Percentiles rank a stretch among this genome's conserved stretches.
Evolutionary conservation across 2,329 filamentous ascomycete species (phyloP).

Genomic region (Colletotrichum incanum): DNA sequence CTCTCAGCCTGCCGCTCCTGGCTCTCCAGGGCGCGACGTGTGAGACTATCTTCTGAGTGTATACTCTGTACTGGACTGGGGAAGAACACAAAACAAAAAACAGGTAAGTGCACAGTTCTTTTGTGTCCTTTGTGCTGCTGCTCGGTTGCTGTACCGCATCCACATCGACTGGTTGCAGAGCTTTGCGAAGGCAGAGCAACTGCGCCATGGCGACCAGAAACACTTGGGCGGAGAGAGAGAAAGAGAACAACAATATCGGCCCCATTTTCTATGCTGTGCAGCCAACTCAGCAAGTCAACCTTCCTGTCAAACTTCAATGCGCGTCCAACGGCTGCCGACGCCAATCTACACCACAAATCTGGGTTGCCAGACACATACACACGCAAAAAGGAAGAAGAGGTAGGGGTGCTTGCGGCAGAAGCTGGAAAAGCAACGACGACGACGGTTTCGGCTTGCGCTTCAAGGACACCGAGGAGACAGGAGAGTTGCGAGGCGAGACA

Average conservation of each 20-base stretch:
- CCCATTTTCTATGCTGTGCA: not conserved
- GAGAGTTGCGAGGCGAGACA: conserved; percentile 39
- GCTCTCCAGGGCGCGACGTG: conserved; percentile 63
- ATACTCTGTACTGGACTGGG: conserved; percentile 33
- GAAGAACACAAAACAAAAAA: conserved; percentile 23
- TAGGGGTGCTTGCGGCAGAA: conserved; percentile 14
- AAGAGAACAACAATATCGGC: conserved; percentile 2
- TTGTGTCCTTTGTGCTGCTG: conserved; percentile 7
- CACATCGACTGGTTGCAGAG: conserved; percentile 10
- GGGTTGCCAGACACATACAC: not conserved
- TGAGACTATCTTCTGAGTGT: conserved; percentile 48
- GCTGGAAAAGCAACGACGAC: conserved; percentile 27
- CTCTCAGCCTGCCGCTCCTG: conserved; percentile 59
- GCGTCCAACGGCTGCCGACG: conserved; percentile 28
- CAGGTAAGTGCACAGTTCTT: conserved; percentile 27
- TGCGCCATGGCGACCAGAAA: conserved; percentile 28
- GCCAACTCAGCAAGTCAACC: not conserved
- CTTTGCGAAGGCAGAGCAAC: conserved; percentile 12
- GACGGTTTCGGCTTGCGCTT: conserved; percentile 33
- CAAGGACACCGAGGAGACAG: conserved; percentile 21
- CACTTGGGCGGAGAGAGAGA: not conserved
- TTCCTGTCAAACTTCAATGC: conserved; percentile 14
- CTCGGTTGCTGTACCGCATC: not conserved
- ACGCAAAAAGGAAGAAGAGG: conserved; percentile 3
- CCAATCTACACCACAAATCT: conserved; percentile 6